Base-by-base conservation (phyloP, 2,329 filamentous ascomycete species). In the Ascochyta fabae region DNA sequence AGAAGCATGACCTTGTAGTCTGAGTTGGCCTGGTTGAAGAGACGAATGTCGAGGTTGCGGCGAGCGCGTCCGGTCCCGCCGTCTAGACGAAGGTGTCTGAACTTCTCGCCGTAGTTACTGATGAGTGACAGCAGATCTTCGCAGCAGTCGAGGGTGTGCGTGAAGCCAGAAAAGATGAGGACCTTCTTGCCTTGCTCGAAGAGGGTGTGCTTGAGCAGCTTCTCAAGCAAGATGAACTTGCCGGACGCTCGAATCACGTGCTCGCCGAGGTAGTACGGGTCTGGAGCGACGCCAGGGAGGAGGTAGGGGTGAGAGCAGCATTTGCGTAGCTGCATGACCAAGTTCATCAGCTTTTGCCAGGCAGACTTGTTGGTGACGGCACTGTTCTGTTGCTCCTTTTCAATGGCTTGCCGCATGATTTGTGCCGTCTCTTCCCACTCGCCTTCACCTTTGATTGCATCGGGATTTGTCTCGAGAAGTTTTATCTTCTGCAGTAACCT, bases 371-470 rank as follows among this genome's bases (percentile, higher is more conserved):
- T 57, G 22, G 39, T 45, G 16, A 62, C 39, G 6, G 54, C 61
- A 19, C 62, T 62, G 19, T 67, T 65, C 7, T 71, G 64, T 24
- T 74, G 66, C 50, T 77, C 75, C 10, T 76, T 71, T 9, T 71
- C 61, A 2, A 90, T 52, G 90, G 97, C 79, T 94, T 96, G 76
- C 91, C 93, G 83, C 92, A 98, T 82, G 95, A 98, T 87, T 93
- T 90, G 75, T 93, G 93, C 79, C 89, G 94, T 79, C 96, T 96
- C 56, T 10, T 78, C 76, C 82, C 82, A 84, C 8, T 65, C 61
- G 73, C 72, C 47, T 26, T 48, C 31, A 4, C 46, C 50, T 6
- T 43, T 49, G 24, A 45, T 35, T 31, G 45, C 10, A 6, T 43
- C 49, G 19, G 59, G 57, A 23, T 64, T 39, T n/a, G 49, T 47